These are phyloP conservation scores for Lachnum nothofagi DNA, from an alignment of 2,329 filamentous ascomycete genomes.

Conservation along the genomic window DNA sequence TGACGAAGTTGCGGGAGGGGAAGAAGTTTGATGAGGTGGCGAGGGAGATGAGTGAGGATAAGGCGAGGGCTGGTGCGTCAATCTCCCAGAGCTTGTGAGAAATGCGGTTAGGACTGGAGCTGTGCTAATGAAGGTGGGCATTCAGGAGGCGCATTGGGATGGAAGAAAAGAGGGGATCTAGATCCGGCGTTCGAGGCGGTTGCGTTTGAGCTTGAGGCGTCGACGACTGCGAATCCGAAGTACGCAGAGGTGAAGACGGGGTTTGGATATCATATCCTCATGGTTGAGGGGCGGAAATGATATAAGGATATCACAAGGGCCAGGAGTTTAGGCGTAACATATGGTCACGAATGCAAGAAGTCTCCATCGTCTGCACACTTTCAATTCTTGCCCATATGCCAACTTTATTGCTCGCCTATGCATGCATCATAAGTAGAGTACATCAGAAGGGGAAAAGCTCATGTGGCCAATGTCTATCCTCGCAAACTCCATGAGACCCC, in stretches of 20 bases:
- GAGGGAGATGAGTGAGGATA: conserved; percentile 68
- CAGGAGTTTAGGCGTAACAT: background rate
- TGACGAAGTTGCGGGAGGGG: conserved; percentile 61
- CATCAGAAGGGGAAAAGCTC: conserved; percentile 28
- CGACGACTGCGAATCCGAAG: conserved; percentile 59
- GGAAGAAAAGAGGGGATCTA: conserved; percentile 64
- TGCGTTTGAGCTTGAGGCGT: conserved; percentile 64
- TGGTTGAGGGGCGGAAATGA: conserved; percentile 49
- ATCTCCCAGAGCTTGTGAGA: too few species aligned
- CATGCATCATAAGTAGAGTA: conserved; percentile 32
- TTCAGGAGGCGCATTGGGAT: conserved; percentile 67
- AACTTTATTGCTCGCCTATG: conserved; percentile 27
- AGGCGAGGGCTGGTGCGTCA: conserved; percentile 58
- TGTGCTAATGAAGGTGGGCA: too few species aligned
- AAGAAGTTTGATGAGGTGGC: conserved; percentile 73
- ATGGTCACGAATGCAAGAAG: background rate
- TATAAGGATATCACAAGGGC: background rate
- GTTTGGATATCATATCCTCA: conserved; percentile 76
- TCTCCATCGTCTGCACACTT: background rate
- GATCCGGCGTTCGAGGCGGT: conserved; percentile 67
- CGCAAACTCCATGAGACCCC: conserved; percentile 27
- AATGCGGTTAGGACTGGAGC: too few species aligned
- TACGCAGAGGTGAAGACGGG: conserved; percentile 67
- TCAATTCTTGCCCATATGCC: conserved; percentile 25
- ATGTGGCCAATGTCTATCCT: conserved; percentile 29